These are phyloP conservation scores for Mycena galericulata DNA, from an alignment of 768 basidiomycete genomes.

Conservation along the genomic window DNA sequence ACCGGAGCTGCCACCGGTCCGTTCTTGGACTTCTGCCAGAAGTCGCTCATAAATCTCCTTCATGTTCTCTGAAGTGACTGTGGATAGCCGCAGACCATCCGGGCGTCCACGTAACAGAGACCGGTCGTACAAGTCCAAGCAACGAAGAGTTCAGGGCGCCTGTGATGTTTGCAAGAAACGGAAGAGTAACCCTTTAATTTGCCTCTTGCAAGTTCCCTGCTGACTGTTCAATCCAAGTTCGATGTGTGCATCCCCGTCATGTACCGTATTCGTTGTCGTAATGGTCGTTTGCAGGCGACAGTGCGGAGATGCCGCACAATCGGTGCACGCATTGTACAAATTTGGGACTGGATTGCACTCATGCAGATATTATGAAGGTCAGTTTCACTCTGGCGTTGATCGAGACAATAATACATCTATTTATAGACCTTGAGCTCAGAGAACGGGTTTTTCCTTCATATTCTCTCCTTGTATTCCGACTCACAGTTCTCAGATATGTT, in stretches of 20 bases:
- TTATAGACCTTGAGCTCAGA: constrained; percentile 66
- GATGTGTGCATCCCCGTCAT: constrained; percentile 47
- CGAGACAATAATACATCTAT: neutral
- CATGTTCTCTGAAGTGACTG: too few species aligned
- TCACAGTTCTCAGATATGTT: constrained; percentile 58
- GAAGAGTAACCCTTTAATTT: constrained; percentile 60
- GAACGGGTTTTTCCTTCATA: constrained; percentile 61
- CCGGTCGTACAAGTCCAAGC: neutral
- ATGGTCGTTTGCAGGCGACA: constrained; percentile 63
- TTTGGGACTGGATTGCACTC: constrained; percentile 71
- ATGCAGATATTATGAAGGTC: constrained; percentile 76
- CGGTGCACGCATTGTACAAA: constrained; percentile 73
- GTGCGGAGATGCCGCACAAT: constrained; percentile 71
- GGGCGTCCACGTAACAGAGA: too few species aligned
- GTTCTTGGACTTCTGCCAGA: too few species aligned
- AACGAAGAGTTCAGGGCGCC: constrained; percentile 51
- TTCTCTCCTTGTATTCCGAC: neutral
- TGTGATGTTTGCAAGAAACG: constrained; percentile 81
- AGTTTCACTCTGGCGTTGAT: neutral
- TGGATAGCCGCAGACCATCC: too few species aligned
- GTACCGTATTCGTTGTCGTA: neutral
- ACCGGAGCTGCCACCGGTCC: too few species aligned
- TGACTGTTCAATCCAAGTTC: constrained; percentile 45
- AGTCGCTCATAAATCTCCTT: too few species aligned
- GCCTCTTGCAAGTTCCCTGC: constrained; percentile 29